Conservation (phyloP, 139 green algal genomes). For the Micromonas commoda region DNA sequence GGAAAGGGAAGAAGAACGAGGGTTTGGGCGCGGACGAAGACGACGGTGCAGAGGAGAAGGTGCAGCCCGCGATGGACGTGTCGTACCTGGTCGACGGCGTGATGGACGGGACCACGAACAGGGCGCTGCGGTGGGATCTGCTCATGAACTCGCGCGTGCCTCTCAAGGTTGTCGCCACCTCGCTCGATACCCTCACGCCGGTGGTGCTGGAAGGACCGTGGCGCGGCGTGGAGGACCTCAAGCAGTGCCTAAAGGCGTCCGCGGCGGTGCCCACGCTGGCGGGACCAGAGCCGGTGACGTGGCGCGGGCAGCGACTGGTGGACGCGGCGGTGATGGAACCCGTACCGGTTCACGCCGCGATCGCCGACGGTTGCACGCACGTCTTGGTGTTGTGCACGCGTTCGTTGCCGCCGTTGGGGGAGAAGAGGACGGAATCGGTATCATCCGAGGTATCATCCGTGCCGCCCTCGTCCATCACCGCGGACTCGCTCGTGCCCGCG, state of each 20-base stretch:
- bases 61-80: conserved; percentile 58
- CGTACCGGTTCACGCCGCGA: conserved; percentile 7
- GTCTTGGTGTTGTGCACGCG: conserved; percentile 19
- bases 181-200: conserved; percentile 52
- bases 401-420: not conserved
- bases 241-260: conserved; percentile 60
- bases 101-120: conserved; percentile 49
- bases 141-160: conserved; percentile 51
- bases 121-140: conserved; percentile 60
- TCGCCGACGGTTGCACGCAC: conserved; percentile 26
- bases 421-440: no score
- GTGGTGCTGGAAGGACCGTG: conserved; percentile 57
- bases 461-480: no score
- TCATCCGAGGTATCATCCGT: no score
- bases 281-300: conserved; percentile 41
- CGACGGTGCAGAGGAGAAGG: not conserved
- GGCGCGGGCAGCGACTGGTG: conserved; percentile 59
- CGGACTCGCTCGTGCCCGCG: no score
- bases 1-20: no score
- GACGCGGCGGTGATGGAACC: conserved; percentile 83
- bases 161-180: conserved; percentile 73
- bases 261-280: conserved; percentile 71
- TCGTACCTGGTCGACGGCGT: conserved; percentile 71
- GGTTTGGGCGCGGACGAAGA: not conserved
- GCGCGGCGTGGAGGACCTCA: conserved; percentile 54